Base-by-base conservation (phyloP, 768 basidiomycete species). In the Fomitopsis serialis region DNA sequence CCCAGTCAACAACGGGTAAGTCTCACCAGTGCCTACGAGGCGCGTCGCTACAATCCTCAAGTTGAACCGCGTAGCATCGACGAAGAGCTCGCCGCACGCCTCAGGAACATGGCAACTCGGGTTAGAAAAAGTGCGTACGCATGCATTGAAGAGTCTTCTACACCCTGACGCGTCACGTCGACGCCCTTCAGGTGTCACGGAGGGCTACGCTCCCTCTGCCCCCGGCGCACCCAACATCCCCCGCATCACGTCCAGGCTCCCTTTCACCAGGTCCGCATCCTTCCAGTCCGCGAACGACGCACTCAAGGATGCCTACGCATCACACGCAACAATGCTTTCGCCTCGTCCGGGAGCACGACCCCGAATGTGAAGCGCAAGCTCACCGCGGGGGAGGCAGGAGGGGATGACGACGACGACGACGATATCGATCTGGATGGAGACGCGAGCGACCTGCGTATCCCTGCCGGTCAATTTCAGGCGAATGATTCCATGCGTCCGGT, bases 231-330 rank as follows among this genome's bases (percentile, higher is more conserved):
- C 55, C 27, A 52, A 55, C 46, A 47, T 55, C 27, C 35, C 45
- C 32, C 29, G 44, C 9, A 40, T 45, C 34, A 54, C 36, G 32
- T 48, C 47, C 7, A 52, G 46, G 22, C 57, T 61, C 24, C 60
- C 60, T 5, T 61, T 61, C 52, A 61, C 57, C 48, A 49, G 55
- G 13, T 55, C 60, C 7, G 55, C 53, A 25, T 56, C 57, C 17
- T 61, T 61, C 53, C 53, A 52, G 21, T 61, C 60, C 36, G 50
- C 57, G 22, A 58, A 57, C 34, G 60, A 61, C 29, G 54, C 57
- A 21, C 56, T 61, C 45, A 54, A 57, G 27, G 57, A 56, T 10
- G 45, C 53, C 36, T 35, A 53, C 45, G 54, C 53, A 25, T 49
- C 54, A 23, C 47, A 45, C 43, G 52, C 57, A 27, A 54, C n/a